Evolutionary conservation across 73 alveolate species (phyloP).

Genomic region (Urostyla sp.): DNA sequence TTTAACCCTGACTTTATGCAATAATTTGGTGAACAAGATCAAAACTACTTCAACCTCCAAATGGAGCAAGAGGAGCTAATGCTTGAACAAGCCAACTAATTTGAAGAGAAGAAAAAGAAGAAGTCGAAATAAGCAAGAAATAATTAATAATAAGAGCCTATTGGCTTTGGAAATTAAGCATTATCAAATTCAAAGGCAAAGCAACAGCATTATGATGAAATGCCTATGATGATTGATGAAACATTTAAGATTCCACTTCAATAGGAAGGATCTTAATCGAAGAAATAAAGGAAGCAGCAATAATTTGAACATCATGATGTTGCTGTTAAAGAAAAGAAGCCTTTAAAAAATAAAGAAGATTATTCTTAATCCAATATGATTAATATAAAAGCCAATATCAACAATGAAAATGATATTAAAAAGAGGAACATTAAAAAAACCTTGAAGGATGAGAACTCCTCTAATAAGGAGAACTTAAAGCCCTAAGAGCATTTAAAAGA

Average conservation of each 20-base stretch:
- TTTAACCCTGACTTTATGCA: neutral
- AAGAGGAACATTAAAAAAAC: neutral
- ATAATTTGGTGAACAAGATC: neutral
- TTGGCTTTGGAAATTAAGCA: neutral
- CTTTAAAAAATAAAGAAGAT: neutral
- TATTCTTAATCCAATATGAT: neutral
- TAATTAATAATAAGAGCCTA: neutral
- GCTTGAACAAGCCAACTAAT: neutral
- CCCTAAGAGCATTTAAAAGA: slow-evolving; percentile 3
- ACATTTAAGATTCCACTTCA: no score
- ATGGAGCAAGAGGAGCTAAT: neutral
- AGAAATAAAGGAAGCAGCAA: no score
- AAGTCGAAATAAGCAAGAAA: slow-evolving; percentile 13
- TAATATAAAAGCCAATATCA: slow-evolving; percentile 2
- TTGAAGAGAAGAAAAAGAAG: neutral
- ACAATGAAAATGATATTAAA: neutral
- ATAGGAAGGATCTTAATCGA: no score
- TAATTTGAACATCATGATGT: no score
- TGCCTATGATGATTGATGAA: no score
- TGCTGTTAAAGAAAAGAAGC: neutral
- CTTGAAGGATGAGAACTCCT: neutral
- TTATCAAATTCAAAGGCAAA: neutral
- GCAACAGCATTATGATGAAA: no score
- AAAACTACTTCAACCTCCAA: no score
- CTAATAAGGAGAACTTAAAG: slow-evolving; percentile 16